Base-by-base conservation (phyloP, 352 stramenopile species). In the Blastocystis sp. region DNA sequence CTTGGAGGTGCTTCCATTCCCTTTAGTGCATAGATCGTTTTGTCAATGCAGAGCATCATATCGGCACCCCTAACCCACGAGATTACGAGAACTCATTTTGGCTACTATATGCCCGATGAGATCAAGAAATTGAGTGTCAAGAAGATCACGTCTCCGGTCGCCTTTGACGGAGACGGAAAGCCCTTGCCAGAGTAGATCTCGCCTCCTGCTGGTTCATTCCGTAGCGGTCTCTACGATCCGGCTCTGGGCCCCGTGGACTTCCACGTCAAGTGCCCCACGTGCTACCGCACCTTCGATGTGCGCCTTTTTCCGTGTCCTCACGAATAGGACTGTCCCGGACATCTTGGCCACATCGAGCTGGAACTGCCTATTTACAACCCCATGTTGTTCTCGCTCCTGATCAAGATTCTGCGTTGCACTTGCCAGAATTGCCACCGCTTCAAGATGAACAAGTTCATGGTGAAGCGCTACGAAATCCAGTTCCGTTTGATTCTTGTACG, bases 401-500 rank as follows among this genome's bases (percentile, higher is more conserved):
- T 98, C 85, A 96, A 95, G 67, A 91, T 99, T 39, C 93, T 99
- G 90, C 96, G 97, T 91, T 94, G 94, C 91, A 99, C 99, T 91
- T 99, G 98, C 94, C 96, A 98, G 77, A 95, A 94, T 77, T 99
- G 98, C 94, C 96, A 99, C 93, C 97, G 97, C 90, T 98, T 98
- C 90, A 93, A 94, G 88, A 90, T 96, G 59, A 69, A 88, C 50
- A 81, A 81, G 71, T 66, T 67, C 21, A 33, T 33, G 16, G 45
- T 81, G 0, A 81, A 81, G 45, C 39, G 50, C 4, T 81, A 50
- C 33, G 71, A 81, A 50, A 81, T 81, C 62, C 71, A 61, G n/a
- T 81, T 81, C 41, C 71, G 71, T 33, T 35, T 81, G 71, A 59
- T 81, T 66, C 37, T 81, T 41, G 71, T 66, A 31, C 12, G 12